These are phyloP conservation scores for Trichoderma cornu-damae DNA, from an alignment of 2,329 filamentous ascomycete species.

Conservation along the genomic window DNA sequence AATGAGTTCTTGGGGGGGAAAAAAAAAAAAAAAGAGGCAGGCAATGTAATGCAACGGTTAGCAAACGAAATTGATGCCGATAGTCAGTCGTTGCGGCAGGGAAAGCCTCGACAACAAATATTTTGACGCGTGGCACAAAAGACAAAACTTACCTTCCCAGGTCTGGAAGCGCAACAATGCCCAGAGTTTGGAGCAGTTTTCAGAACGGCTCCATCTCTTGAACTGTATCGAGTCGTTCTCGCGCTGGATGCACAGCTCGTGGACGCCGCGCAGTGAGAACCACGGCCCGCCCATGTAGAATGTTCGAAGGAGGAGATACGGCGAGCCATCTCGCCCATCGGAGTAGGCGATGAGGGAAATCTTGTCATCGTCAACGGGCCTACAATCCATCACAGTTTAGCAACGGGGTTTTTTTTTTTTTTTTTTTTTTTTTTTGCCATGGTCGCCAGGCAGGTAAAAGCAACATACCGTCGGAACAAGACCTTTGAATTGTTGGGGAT, in stretches of 20 bases:
- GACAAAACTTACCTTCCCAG: slow-evolving; percentile 49
- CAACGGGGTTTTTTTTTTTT: too few species aligned
- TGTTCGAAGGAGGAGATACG: slow-evolving; percentile 45
- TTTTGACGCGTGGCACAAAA: too few species aligned
- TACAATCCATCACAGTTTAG: slow-evolving; percentile 28
- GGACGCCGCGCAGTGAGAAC: slow-evolving; percentile 48
- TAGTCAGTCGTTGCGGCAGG: too few species aligned
- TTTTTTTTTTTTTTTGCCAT: too few species aligned
- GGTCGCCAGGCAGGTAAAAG: background rate
- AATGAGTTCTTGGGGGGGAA: slow-evolving; percentile 59
- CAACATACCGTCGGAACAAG: slow-evolving; percentile 50
- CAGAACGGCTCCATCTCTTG: slow-evolving; percentile 46
- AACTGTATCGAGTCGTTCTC: slow-evolving; percentile 46
- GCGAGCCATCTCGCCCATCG: slow-evolving; percentile 38
- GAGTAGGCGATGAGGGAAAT: slow-evolving; percentile 51
- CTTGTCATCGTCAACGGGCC: slow-evolving; percentile 51
- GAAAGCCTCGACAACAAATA: background rate
- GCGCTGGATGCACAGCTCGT: slow-evolving; percentile 51
- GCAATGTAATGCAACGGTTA: too few species aligned
- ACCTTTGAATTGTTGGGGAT: slow-evolving; percentile 47
- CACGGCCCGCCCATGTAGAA: slow-evolving; percentile 37
- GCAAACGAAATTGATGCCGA: too few species aligned
- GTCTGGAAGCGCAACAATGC: slow-evolving; percentile 52
- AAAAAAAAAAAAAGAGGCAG: too few species aligned
- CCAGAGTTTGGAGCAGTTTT: slow-evolving; percentile 47